phyloP scores from a whole-genome alignment of 331 rosid genomes.

The Rosa hybrid region DNA sequence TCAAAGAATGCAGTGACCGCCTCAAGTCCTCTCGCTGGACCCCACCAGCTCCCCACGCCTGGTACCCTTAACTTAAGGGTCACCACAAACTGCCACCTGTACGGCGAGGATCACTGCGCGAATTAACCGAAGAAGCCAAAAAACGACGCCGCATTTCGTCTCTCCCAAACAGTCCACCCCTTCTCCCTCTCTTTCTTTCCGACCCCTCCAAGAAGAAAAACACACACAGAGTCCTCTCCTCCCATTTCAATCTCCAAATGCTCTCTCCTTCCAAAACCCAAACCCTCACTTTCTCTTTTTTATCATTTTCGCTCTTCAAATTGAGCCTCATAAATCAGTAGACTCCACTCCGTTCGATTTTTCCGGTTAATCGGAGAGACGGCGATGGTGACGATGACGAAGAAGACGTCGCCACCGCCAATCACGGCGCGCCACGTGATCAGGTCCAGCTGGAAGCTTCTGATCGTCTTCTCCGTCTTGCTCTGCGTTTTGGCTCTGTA shows the following conservation, averaged over 20 bases:
- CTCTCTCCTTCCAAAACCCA: not conserved
- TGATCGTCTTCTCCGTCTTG: slow-evolving; percentile 42
- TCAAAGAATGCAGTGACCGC: too few species aligned
- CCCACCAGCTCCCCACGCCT: too few species aligned
- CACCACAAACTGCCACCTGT: not conserved
- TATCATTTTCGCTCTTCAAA: not conserved
- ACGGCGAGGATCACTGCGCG: slow-evolving; percentile 2
- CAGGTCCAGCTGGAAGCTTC: slow-evolving; percentile 55
- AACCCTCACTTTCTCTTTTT: not conserved
- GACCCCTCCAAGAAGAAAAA: not conserved
- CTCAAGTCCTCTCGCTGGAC: too few species aligned
- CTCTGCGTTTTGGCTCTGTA: slow-evolving; percentile 59
- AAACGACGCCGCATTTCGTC: not conserved
- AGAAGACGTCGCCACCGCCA: slow-evolving; percentile 29
- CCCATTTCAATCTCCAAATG: not conserved
- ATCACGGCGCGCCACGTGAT: slow-evolving; percentile 50
- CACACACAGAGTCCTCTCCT: not conserved
- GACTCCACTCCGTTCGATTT: not conserved
- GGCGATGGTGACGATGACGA: slow-evolving; percentile 29
- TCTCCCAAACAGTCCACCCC: too few species aligned
- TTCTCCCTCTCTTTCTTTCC: not conserved
- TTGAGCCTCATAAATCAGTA: not conserved
- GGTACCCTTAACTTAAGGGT: too few species aligned
- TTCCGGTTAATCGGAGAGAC: slow-evolving; percentile 33
- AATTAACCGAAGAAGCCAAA: too few species aligned